phyloP scores from a whole-genome alignment of 176 grass and related monocot genomes.

The Chrysopogon serrulatus region DNA sequence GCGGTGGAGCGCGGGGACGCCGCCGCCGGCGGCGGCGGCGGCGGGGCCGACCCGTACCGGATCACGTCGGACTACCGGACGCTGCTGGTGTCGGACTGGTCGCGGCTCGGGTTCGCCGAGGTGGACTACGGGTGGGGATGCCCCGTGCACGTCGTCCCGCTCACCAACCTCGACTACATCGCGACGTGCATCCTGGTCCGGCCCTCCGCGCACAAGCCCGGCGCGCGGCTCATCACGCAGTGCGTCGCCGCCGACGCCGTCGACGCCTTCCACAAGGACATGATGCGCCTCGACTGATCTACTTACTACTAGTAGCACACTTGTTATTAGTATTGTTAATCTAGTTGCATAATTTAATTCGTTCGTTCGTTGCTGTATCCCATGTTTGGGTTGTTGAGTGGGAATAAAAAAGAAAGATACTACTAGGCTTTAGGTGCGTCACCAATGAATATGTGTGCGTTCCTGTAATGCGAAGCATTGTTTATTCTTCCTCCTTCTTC shows the following conservation, averaged over 20 bases:
- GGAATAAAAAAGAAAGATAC: neutral
- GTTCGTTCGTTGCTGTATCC: neutral
- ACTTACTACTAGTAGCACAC: neutral
- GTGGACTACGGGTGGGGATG: slow-evolving; percentile 89
- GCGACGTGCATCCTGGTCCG: slow-evolving; percentile 86
- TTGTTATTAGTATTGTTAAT: neutral
- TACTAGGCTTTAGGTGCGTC: neutral
- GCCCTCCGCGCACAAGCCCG: slow-evolving; percentile 73
- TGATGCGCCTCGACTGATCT: slow-evolving; percentile 69
- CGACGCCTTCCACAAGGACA: slow-evolving; percentile 56
- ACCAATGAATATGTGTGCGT: neutral
- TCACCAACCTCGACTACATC: slow-evolving; percentile 89
- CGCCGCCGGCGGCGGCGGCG: no score
- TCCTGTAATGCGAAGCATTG: slow-evolving; percentile 5
- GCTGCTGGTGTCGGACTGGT: slow-evolving; percentile 93
- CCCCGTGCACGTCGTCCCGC: slow-evolving; percentile 84
- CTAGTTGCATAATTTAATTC: neutral
- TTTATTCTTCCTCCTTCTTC: slow-evolving; percentile 28
- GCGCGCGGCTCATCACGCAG: slow-evolving; percentile 82
- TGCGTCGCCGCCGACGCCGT: slow-evolving; percentile 60
- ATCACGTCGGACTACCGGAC: slow-evolving; percentile 80
- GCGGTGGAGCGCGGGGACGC: slow-evolving; percentile 48
- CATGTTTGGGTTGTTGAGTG: neutral
- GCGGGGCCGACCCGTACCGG: slow-evolving; percentile 48
- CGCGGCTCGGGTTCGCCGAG: slow-evolving; percentile 74